These are phyloP conservation scores for Staphylotrichum longicolle DNA, from an alignment of 495 filamentous ascomycete genomes.

Conservation along the genomic window DNA sequence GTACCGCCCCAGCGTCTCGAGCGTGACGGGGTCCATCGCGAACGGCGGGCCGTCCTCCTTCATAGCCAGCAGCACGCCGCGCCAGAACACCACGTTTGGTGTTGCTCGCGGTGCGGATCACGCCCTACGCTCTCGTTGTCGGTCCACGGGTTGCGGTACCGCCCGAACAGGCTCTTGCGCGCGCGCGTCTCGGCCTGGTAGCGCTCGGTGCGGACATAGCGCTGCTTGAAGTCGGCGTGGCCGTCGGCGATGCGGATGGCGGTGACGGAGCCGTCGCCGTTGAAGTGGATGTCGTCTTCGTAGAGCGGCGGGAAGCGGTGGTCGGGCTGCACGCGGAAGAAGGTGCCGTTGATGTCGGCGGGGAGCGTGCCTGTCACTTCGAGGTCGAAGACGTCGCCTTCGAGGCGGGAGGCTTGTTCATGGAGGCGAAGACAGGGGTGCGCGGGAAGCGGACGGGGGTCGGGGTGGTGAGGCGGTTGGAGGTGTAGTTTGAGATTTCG, in stretches of 20 bases:
- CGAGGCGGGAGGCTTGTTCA: slow-evolving; percentile 48
- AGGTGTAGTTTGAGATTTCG: slow-evolving; percentile 38
- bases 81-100: slow-evolving; percentile 58
- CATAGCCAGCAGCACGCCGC: slow-evolving; percentile 50
- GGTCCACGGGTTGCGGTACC: slow-evolving; percentile 56
- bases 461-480: slow-evolving; percentile 34
- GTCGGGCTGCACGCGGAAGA: slow-evolving; percentile 54
- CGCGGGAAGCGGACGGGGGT: slow-evolving; percentile 47
- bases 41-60: slow-evolving; percentile 58
- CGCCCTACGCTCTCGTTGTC: slow-evolving; percentile 51
- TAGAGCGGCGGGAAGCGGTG: slow-evolving; percentile 53
- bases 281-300: slow-evolving; percentile 54
- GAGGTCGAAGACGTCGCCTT: slow-evolving; percentile 49
- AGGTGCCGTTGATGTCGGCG: slow-evolving; percentile 51
- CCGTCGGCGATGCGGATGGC: slow-evolving; percentile 54
- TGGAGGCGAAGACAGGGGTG: slow-evolving; percentile 46
- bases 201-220: slow-evolving; percentile 54
- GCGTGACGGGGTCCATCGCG: slow-evolving; percentile 54
- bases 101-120: slow-evolving; percentile 52
- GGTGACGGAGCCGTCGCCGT: slow-evolving; percentile 46
- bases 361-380: slow-evolving; percentile 52
- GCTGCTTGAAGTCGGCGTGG: slow-evolving; percentile 49
- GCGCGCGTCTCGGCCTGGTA: slow-evolving; percentile 44
- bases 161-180: slow-evolving; percentile 45
- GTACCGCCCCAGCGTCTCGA: slow-evolving; percentile 54